phyloP scores from a whole-genome alignment of 345 rosid genomes.

The thale cress (Arabidopsis thaliana) region DNA sequence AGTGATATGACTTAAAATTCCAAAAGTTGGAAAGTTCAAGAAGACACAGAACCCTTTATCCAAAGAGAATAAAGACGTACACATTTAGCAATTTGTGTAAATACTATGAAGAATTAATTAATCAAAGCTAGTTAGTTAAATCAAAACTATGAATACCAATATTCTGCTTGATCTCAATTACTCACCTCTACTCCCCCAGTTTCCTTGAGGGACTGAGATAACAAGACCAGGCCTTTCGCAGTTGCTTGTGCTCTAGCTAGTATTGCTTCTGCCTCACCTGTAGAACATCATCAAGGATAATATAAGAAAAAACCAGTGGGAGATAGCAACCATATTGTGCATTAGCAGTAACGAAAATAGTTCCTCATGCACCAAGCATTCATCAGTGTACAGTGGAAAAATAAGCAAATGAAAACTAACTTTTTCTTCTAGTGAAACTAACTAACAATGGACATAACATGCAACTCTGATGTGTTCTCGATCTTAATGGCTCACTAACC shows the following conservation, averaged over 20 bases:
- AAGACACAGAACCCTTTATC: slow-evolving; percentile 16
- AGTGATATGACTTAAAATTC: slow-evolving; percentile 6
- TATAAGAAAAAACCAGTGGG: background rate
- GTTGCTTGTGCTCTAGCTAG: slow-evolving; percentile 89
- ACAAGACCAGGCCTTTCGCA: slow-evolving; percentile 70
- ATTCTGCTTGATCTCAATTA: background rate
- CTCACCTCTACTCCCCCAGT: slow-evolving; percentile 90
- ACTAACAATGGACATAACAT: slow-evolving; percentile 13
- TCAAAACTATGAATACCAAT: background rate
- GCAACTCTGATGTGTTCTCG: slow-evolving; percentile 9
- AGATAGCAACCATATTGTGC: background rate
- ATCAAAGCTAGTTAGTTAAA: slow-evolving; percentile 29
- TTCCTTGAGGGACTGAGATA: slow-evolving; percentile 73
- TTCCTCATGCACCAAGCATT: slow-evolving; percentile 20
- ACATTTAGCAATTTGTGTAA: background rate
- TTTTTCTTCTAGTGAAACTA: background rate
- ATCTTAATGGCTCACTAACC: slow-evolving; percentile 50
- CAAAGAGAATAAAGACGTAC: background rate
- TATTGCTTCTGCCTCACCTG: slow-evolving; percentile 97
- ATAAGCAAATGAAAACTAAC: background rate
- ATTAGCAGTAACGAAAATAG: slow-evolving; percentile 13
- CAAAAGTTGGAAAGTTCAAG: background rate
- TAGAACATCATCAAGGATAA: slow-evolving; percentile 25
- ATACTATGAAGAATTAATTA: slow-evolving; percentile 24
- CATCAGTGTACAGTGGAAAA: background rate